phyloP scores from a whole-genome alignment of 108 stramenopile genomes.

The Skeletonema costatum region DNA sequence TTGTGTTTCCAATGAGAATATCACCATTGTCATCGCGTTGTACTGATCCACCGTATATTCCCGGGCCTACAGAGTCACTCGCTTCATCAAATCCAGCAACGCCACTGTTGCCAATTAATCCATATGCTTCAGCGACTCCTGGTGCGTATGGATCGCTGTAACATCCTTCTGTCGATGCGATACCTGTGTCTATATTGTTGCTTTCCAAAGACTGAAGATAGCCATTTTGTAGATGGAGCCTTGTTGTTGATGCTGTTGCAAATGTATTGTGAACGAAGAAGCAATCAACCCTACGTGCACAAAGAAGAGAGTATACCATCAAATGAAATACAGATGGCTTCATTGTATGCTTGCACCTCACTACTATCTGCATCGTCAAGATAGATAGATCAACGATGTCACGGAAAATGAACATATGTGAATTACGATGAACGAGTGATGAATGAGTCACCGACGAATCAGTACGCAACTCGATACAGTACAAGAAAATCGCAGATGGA shows the following conservation, averaged over 20 bases:
- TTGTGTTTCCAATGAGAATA: constrained; percentile 65
- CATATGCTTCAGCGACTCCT: constrained; percentile 81
- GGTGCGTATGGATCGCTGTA: constrained; percentile 69
- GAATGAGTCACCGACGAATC: too few species aligned
- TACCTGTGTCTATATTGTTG: not conserved
- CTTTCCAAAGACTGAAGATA: not conserved
- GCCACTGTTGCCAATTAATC: constrained; percentile 63
- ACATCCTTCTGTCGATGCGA: not conserved
- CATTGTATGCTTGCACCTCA: not conserved
- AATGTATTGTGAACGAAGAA: not conserved
- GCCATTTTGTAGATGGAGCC: not conserved
- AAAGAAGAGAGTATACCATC: not conserved
- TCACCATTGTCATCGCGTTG: constrained; percentile 51
- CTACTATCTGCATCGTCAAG: too few species aligned
- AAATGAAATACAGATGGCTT: not conserved
- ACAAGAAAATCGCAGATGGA: too few species aligned
- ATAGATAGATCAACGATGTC: too few species aligned
- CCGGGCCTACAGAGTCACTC: constrained; percentile 78
- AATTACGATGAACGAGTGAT: too few species aligned
- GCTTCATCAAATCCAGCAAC: constrained; percentile 82
- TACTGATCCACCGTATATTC: constrained; percentile 86
- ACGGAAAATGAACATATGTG: too few species aligned
- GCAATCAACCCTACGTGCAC: not conserved
- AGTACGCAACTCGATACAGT: too few species aligned
- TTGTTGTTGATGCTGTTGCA: not conserved